Evolutionary conservation across 495 filamentous ascomycete species (phyloP).

Genomic region (Oidiodendron maius): DNA sequence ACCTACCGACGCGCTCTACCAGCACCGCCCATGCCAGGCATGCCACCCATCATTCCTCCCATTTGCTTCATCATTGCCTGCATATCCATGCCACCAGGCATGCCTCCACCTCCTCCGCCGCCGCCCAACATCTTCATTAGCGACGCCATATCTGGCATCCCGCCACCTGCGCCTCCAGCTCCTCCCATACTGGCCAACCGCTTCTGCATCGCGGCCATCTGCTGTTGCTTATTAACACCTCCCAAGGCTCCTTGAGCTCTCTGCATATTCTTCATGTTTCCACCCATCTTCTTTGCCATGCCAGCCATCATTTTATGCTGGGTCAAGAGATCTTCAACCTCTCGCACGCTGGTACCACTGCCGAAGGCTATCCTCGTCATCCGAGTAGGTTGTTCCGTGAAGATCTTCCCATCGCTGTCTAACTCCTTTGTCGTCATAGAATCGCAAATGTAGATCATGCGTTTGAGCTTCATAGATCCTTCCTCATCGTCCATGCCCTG

Average conservation of each 20-base stretch:
- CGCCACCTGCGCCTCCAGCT: conserved; percentile 44
- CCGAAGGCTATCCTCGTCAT: conserved; percentile 91
- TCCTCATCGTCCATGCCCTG: conserved; percentile 95
- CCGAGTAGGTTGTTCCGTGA: conserved; percentile 85
- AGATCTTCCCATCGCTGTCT: conserved; percentile 89
- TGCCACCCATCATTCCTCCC: conserved; percentile 61
- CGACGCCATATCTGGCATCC: conserved; percentile 73
- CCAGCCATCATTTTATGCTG: conserved; percentile 98
- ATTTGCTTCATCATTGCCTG: conserved; percentile 83
- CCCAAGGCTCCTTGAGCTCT: conserved; percentile 85
- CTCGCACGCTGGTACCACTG: conserved; percentile 83
- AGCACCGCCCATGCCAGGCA: conserved; percentile 28
- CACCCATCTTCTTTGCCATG: conserved; percentile 98
- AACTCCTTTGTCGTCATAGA: conserved; percentile 94
- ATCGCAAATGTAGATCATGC: conserved; percentile 99
- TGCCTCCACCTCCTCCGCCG: conserved; percentile 41
- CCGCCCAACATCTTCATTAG: conserved; percentile 77
- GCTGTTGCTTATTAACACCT: conserved; percentile 79
- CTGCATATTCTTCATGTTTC: conserved; percentile 95
- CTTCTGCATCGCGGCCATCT: conserved; percentile 97
- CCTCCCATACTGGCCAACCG: conserved; percentile 88
- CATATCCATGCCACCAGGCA: conserved; percentile 69
- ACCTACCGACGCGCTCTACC: conserved; percentile 23
- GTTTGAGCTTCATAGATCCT: conserved; percentile 82
- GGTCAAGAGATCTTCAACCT: conserved; percentile 95